Evolutionary conservation across 2,329 filamentous ascomycete species (phyloP), one percentile per base, ranked within the genome.

Genomic region (Lecanicillium sp.): DNA sequence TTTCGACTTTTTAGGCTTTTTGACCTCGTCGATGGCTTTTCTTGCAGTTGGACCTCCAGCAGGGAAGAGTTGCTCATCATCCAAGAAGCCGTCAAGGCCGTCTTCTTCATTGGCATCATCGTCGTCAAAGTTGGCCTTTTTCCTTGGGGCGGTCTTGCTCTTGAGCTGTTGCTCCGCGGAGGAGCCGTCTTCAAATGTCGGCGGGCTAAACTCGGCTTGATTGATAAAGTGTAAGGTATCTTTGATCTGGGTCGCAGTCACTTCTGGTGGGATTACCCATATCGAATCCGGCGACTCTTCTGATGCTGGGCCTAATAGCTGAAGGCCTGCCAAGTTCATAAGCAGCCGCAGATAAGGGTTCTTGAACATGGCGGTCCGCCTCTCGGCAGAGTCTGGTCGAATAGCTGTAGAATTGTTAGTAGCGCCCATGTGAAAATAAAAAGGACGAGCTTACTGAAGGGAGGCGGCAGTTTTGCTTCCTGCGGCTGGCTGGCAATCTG

Each of bases 331-430:
- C 0, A 92, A 70, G 2, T 71, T 81, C 74, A 96, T 83, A 4
- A 98, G 73, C 2, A 96, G 77, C 25, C 89, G 83, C 3, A 96
- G 71, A 51, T 90, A 82, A 9, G 85, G 80, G 58, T 96, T 94
- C 55, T 87, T 94, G 67, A 94, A 94, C 62, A 95, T 80, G 18
- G 86, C 83, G 16, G 71, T 73, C 36, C 80, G 78, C 29, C 80
- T 77, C 35, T 75, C 70, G 33, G 84, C 76, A 30, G 74, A 78
- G 41, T 83, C 78, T 0, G 83, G 71, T 36, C 70, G 73, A 38
- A 88, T 63, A 40, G 63, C 76, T 82, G 50, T 14, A 12, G 15
- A 25, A 22, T 25, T 25, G 22, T 25, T 25, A 25, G 22, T 25
- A 25, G 11, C 11, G 22, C 22, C 22, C 22, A 25, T 25, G 22